Base-by-base conservation (phyloP, 2,329 filamentous ascomycete genomes). In the Fusarium chaquense region DNA sequence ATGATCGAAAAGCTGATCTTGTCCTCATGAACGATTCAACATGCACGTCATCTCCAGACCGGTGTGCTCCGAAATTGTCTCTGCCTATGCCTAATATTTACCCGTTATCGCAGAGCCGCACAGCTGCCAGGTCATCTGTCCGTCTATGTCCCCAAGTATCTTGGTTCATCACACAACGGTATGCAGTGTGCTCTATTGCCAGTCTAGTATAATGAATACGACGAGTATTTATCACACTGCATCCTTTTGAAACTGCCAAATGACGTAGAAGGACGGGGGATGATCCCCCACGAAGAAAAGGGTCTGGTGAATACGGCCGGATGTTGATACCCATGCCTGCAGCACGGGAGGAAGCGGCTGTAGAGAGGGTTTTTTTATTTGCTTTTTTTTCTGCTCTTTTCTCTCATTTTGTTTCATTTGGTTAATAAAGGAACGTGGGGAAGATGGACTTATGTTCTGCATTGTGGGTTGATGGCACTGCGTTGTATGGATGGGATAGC, bases 211-310 rank as follows among this genome's bases (percentile, higher is more conserved):
- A 41, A 28, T 12, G 26, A 28, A 60, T 36, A 35, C 30, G 26
- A 35, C 30, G 26, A 54, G 26, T 24, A 49, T 20, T 38, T 43
- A 43, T 52, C 58, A 18, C 40, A 32, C 16, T 32, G 30, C 30
- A 45, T 20, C 51, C 18, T 45, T 40, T 30, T 6, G 22, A 53
- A 59, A 40, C 28, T 53, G 35, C 28, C 28, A 26, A 18, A 67
- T 67, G 64, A 67, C 64, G 51, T 63, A 20, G 50, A 4, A 30
- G 20, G 32, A 46, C 32, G 26, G 35, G 49, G 63, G 64, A 40
- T 53, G 64, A 63, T 41, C 64, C 43, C 64, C 64, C 64, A 67
- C 64, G 49, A 28, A 40, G 49, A n/a, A 47, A 47, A 61, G 16
- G 57, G 51, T 36, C 51, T 38, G 57, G 35, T 57, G 38, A 51